phyloP scores from a whole-genome alignment of 1,284 basidiomycete genomes.

The Porogramme epimiltina region DNA sequence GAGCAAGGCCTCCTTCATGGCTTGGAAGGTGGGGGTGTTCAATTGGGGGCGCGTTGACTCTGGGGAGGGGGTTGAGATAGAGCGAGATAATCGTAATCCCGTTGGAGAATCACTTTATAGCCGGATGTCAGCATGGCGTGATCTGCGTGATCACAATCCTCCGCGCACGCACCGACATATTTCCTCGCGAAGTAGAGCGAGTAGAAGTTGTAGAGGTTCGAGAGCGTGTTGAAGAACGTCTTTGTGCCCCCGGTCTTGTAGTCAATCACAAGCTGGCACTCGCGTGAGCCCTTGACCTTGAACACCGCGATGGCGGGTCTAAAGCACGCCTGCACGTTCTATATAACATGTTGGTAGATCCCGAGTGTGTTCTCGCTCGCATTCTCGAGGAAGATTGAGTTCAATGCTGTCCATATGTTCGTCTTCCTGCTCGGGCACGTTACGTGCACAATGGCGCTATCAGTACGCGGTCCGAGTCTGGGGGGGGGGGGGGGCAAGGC shows the following conservation, averaged over 20 bases:
- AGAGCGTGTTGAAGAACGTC: slow-evolving; percentile 90
- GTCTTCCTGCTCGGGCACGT: slow-evolving; percentile 42
- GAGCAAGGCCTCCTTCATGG: slow-evolving; percentile 95
- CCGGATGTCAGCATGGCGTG: not conserved
- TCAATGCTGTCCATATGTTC: slow-evolving; percentile 91
- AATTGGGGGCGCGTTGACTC: slow-evolving; percentile 82
- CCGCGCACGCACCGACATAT: slow-evolving; percentile 70
- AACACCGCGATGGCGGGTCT: slow-evolving; percentile 95
- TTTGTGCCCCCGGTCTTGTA: slow-evolving; percentile 92
- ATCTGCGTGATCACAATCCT: not conserved
- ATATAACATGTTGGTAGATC: slow-evolving; percentile 92
- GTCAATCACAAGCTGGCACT: slow-evolving; percentile 93
- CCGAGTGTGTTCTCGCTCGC: slow-evolving; percentile 92
- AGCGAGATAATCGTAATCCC: slow-evolving; percentile 96
- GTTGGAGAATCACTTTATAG: slow-evolving; percentile 90
- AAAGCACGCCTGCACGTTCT: slow-evolving; percentile 81
- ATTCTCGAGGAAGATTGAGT: slow-evolving; percentile 91
- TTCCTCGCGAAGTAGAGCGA: slow-evolving; percentile 93
- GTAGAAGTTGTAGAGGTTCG: slow-evolving; percentile 98
- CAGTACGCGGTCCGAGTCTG: not conserved
- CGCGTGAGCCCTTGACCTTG: slow-evolving; percentile 91
- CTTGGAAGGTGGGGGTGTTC: slow-evolving; percentile 94
- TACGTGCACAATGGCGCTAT: not conserved
- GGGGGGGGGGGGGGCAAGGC: too few relatives aligned
- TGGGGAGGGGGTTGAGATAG: slow-evolving; percentile 89